Conservation (phyloP, 306 rosid species). For the Castanea crenata region DNA sequence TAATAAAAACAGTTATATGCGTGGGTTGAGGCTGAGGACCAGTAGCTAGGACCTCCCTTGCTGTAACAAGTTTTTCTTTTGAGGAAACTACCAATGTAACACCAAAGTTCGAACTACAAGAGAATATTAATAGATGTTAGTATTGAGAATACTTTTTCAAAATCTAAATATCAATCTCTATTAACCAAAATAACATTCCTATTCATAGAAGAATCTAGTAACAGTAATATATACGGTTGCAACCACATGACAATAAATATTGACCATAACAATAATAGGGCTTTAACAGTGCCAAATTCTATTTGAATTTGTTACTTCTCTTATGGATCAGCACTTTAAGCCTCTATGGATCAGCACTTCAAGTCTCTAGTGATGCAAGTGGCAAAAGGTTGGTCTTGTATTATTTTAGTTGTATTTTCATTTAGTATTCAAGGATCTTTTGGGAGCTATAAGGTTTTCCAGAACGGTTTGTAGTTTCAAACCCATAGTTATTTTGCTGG, state of each 20-base stretch:
- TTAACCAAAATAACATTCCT: neutral
- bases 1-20: conserved; percentile 69
- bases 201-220: neutral
- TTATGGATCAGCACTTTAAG: no score
- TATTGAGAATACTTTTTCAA: neutral
- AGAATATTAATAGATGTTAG: conserved; percentile 21
- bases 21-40: conserved; percentile 65
- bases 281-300: neutral
- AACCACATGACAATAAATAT: neutral
- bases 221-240: neutral
- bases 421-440: no score
- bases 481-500: no score
- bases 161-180: neutral
- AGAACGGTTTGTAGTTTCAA: no score
- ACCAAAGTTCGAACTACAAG: conserved; percentile 73
- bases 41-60: conserved; percentile 68
- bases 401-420: no score
- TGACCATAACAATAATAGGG: neutral
- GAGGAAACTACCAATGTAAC: conserved; percentile 61
- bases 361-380: no score
- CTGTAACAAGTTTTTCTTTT: conserved; percentile 56
- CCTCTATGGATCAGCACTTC: neutral
- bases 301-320: neutral
- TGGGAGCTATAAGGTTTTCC: no score
- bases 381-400: no score